Evolutionary conservation across 1,284 basidiomycete species (phyloP).

Genomic region (Psilocybe mexicana): DNA sequence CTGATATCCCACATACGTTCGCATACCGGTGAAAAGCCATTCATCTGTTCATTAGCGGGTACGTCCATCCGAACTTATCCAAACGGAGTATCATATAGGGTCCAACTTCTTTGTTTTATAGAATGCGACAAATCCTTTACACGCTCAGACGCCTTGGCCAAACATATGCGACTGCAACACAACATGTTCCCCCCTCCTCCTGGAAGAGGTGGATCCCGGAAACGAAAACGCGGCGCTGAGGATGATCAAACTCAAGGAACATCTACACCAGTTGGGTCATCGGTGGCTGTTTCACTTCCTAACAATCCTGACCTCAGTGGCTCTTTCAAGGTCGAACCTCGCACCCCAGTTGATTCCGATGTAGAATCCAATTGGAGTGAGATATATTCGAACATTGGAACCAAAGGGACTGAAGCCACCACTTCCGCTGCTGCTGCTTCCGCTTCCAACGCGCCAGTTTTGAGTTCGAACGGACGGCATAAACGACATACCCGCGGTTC

Average conservation of each 20-base stretch:
- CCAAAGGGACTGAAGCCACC: conserved; percentile 1
- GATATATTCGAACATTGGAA: conserved; percentile 17
- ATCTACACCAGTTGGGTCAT: conserved; percentile 23
- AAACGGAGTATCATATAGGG: neutral
- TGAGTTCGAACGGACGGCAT: conserved; percentile 19
- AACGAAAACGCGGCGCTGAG: conserved; percentile 59
- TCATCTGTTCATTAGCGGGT: conserved; percentile 81
- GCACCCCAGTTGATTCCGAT: conserved; percentile 40
- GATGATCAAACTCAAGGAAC: conserved; percentile 28
- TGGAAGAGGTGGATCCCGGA: conserved; percentile 65
- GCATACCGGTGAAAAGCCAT: conserved; percentile 94
- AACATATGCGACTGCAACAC: conserved; percentile 89
- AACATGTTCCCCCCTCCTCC: conserved; percentile 72
- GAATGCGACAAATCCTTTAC: conserved; percentile 95
- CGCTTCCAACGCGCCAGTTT: too few species aligned
- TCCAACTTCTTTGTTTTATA: conserved; percentile 28
- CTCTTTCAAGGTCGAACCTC: conserved; percentile 67
- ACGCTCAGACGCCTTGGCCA: conserved; percentile 87
- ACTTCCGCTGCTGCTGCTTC: too few species aligned
- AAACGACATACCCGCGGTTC: conserved; percentile 15
- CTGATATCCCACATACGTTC: conserved; percentile 84
- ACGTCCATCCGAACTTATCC: conserved; percentile 24
- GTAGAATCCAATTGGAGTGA: conserved; percentile 22
- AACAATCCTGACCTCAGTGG: conserved; percentile 27
- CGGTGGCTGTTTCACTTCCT: conserved; percentile 14